These are phyloP conservation scores for Trichoderma koningiopsis DNA, from an alignment of 2,329 filamentous ascomycete genomes.

Conservation along the genomic window DNA sequence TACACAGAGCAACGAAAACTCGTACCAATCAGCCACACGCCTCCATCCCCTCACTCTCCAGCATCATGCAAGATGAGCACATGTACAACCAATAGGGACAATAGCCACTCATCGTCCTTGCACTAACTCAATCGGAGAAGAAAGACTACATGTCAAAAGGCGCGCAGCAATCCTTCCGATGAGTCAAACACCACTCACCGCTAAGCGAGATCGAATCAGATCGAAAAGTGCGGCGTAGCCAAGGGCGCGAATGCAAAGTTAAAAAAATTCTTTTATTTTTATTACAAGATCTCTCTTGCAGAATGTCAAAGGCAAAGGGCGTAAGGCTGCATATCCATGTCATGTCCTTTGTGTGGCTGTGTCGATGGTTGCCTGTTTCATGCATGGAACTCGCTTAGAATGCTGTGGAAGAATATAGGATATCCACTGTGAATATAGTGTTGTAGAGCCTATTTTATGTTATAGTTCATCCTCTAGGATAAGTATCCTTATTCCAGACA, in stretches of 20 bases:
- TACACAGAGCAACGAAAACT: not conserved
- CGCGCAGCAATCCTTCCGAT: not conserved
- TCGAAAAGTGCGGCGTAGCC: not conserved
- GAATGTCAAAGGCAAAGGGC: not conserved
- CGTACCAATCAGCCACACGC: not conserved
- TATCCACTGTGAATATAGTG: not conserved
- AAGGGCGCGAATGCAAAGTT: not conserved
- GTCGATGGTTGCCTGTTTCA: not conserved
- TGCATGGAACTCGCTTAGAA: not conserved
- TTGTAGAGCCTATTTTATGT: not conserved
- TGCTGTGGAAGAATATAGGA: not conserved
- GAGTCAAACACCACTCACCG: not conserved
- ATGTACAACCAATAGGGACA: not conserved
- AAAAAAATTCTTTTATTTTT: not conserved
- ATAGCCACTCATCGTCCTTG: not conserved
- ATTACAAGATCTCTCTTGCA: not conserved
- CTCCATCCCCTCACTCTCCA: not conserved
- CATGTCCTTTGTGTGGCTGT: not conserved
- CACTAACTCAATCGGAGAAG: not conserved
- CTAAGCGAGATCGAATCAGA: slow-evolving; percentile 1
- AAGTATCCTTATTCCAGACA: not conserved
- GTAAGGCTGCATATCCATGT: slow-evolving; percentile 10
- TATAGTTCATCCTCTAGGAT: not conserved
- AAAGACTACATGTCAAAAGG: slow-evolving; percentile 5
- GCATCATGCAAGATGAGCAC: not conserved